phyloP scores from a whole-genome alignment of 768 basidiomycete species.

The Macrolepiota albuminosa region DNA sequence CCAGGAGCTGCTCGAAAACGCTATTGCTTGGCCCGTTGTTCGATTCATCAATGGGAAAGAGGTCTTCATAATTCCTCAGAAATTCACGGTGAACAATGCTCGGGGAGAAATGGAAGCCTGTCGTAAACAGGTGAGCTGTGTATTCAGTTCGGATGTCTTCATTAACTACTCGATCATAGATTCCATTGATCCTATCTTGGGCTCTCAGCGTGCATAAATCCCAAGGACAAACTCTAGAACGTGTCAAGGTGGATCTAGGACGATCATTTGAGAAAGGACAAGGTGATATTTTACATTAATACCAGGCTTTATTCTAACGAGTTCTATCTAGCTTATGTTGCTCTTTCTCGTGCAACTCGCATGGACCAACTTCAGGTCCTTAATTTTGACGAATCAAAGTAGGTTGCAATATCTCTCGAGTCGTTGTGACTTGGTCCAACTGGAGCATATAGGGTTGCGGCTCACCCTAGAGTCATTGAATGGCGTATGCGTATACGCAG shows the following conservation, averaged over 20 bases:
- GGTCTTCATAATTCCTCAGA: constrained; percentile 45
- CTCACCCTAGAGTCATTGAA: constrained; percentile 55
- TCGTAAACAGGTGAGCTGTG: constrained; percentile 45
- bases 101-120: constrained; percentile 53
- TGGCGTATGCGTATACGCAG: constrained; percentile 40
- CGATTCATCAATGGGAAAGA: constrained; percentile 46
- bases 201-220: constrained; percentile 86
- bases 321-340: constrained; percentile 52
- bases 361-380: constrained; percentile 61
- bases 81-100: constrained; percentile 63
- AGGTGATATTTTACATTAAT: constrained; percentile 37
- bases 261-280: constrained; percentile 79
- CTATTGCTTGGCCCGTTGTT: constrained; percentile 53
- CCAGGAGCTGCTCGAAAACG: constrained; percentile 6
- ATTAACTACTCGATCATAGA: constrained; percentile 25
- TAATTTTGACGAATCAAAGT: constrained; percentile 59
- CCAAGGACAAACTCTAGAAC: constrained; percentile 84
- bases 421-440: not conserved
- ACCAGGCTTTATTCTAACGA: not conserved
- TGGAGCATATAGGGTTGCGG: constrained; percentile 44
- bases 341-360: constrained; percentile 68
- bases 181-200: constrained; percentile 81
- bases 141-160: not conserved
- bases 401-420: constrained; percentile 14
- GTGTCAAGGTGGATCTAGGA: constrained; percentile 75